Percentiles rank a stretch among this genome's conserved stretches.
Evolutionary conservation across 495 filamentous ascomycete species (phyloP).

Genomic region (Viridothelium virens): DNA sequence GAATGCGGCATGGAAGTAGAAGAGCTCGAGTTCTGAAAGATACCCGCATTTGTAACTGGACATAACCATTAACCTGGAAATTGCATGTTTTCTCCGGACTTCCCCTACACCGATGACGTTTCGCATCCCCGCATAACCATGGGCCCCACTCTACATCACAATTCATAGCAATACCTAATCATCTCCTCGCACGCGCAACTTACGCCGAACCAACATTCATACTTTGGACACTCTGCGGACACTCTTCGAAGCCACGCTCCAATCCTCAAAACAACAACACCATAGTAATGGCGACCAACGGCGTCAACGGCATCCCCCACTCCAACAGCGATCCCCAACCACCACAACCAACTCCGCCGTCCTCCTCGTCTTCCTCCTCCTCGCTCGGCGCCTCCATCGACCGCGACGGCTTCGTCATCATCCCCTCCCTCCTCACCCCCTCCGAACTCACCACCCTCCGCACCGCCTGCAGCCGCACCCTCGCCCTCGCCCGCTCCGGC

Average conservation of each 20-base stretch:
- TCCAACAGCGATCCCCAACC: neutral
- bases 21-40: constrained; percentile 73
- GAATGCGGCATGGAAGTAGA: constrained; percentile 96
- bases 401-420: constrained; percentile 36
- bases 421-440: constrained; percentile 39
- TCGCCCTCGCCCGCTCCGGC: constrained; percentile 50
- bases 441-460: constrained; percentile 48
- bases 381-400: constrained; percentile 24
- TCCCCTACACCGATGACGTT: too few species aligned
- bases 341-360: neutral
- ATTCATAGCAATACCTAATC: too few species aligned
- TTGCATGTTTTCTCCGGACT: too few species aligned
- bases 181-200: too few species aligned
- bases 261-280: neutral
- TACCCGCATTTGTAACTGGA: neutral
- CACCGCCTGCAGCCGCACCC: constrained; percentile 45
- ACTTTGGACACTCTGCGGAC: too few species aligned
- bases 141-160: too few species aligned
- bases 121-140: too few species aligned
- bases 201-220: too few species aligned
- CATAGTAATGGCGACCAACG: neutral
- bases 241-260: too few species aligned
- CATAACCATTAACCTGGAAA: too few species aligned
- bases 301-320: neutral
- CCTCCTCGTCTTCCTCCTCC: neutral